Evolutionary conservation across 2,329 filamentous ascomycete genomes (phyloP), one percentile per base, ranked within the genome.

Genomic region (Macrophomina tecta): DNA sequence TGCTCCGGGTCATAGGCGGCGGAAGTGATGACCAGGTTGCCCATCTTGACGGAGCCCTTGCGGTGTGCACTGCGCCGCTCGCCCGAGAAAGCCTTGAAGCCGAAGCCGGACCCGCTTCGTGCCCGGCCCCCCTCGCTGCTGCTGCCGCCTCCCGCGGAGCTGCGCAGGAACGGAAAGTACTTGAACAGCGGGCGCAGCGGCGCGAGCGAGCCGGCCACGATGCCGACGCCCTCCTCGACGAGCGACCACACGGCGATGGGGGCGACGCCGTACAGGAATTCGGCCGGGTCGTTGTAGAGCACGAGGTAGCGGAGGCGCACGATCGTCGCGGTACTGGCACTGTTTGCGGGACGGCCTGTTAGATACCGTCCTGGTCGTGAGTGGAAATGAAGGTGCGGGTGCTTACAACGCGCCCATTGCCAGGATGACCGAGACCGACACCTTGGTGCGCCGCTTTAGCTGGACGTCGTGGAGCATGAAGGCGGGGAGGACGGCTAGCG

Each of bases 151-250:
- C 60, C 48, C 28, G 68, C 45, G 60, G 77, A 58, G 48, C 71
- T 65, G 7, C 74, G 69, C 42, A 76, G 67, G 62, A 72, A 72
- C 63, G 68, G 30, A 67, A 60, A 2, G 55, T 60, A n/a, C 14
- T 7, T 34, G 52, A 84, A 75, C 6, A 84, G 72, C 1, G 82
- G 82, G 0, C 82, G 81, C 1, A 84, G 76, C 5, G 81, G 79
- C 7, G 82, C 80, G 42, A 82, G 74, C 4, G 81, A 83, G 2
- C 82, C 82, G 11, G 84, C 82, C 7, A 82, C 77, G 69, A 86
- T 83, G 28, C 83, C 83, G 14, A 81, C 82, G 11, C 81, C 83
- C 45, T 82, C 81, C 68, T 84, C 83, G 28, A 84, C 76, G 40
- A 83, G 78, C 3, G 82, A 82, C 81, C 82, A 84, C 58, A 82